A percentile compares a stretch with the other conserved stretches of the same genome.
Conservation (phyloP, 331 rosid genomes). For the Dryas integrifolia region DNA sequence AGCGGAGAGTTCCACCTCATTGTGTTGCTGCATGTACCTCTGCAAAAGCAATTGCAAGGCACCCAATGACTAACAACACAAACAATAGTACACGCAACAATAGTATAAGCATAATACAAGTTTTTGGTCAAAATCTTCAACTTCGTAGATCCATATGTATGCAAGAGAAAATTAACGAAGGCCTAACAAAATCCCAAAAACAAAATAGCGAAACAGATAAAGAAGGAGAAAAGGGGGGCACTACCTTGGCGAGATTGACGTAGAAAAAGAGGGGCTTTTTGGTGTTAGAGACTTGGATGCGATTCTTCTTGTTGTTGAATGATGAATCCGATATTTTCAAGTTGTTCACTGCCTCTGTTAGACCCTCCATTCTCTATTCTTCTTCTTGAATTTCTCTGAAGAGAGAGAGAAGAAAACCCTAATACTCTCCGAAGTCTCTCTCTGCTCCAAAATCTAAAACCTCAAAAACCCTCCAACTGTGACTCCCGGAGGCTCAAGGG, state of each 20-base stretch:
- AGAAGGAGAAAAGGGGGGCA: neutral
- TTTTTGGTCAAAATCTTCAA: neutral
- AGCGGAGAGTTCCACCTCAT: slow-evolving; percentile 46
- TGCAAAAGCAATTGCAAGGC: slow-evolving; percentile 2
- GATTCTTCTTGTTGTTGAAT: slow-evolving; percentile 28
- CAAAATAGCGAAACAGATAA: neutral
- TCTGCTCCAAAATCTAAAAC: neutral
- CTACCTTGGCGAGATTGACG: slow-evolving; percentile 47
- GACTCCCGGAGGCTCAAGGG: neutral
- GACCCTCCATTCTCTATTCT: slow-evolving; percentile 25
- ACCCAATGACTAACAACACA: neutral
- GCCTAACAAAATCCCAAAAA: neutral
- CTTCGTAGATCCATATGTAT: neutral
- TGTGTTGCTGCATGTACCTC: slow-evolving; percentile 42
- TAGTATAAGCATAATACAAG: neutral
- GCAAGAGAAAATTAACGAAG: neutral
- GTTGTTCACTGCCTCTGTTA: slow-evolving; percentile 25
- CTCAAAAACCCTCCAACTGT: neutral
- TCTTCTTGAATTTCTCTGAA: neutral
- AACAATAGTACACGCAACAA: too few species aligned
- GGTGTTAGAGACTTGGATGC: slow-evolving; percentile 41
- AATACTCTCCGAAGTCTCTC: neutral
- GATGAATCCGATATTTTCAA: slow-evolving; percentile 19
- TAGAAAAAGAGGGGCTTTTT: slow-evolving; percentile 45
- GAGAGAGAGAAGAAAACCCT: slow-evolving; percentile 4